Base-by-base conservation (phyloP, 2,329 filamentous ascomycete species). In the Cercospora sp. region DNA sequence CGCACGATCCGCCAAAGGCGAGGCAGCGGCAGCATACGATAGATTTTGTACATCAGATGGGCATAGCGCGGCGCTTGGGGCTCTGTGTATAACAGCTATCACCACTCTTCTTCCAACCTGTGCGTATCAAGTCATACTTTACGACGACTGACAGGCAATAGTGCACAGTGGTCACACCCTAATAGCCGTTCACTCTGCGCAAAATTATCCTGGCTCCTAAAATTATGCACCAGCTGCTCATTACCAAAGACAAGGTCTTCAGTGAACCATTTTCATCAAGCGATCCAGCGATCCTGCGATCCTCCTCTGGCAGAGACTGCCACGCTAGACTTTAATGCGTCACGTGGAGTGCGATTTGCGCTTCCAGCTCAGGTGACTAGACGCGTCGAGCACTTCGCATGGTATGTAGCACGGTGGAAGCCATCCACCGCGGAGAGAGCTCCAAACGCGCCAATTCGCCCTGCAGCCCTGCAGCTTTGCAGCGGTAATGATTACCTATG, bases 61-160 rank as follows among this genome's bases (percentile, higher is more conserved):
- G 62, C 62, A 64, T 64, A 64, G 48, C 62, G 62, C 51, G 62
- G 62, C 62, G 62, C 62, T 57, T 64, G 62, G 45, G 62, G 62
- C 20, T 64, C 53, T 64, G 62, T 64, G 51, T 58, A 64, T 57
- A 64, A 33, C 48, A 61, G n/a, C 51, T 58, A 64, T 64, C 62
- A 64, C 62, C 62, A 64, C 62, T 64, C 62, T 58, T 42, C 51
- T 63, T 57, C 18, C 31, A 58, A 51, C 26, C 20, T 58, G 53
- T 58, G 30, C 53, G 53, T 58, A 58, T 51, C 10, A 13, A 2
- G 12, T 26, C 18, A 51, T 51, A 4, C 45, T 26, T 51, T 5
- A 51, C 20, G 2, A 51, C 10, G 18, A 51, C 20, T 51, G 45
- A 51, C 45, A 51, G 8, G 13, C 2, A 7, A 51, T 26, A 51